Evolutionary conservation across 2,329 filamentous ascomycete genomes (phyloP), one percentile per base, ranked within the genome.

Genomic region (Trichoderma atroviride): DNA sequence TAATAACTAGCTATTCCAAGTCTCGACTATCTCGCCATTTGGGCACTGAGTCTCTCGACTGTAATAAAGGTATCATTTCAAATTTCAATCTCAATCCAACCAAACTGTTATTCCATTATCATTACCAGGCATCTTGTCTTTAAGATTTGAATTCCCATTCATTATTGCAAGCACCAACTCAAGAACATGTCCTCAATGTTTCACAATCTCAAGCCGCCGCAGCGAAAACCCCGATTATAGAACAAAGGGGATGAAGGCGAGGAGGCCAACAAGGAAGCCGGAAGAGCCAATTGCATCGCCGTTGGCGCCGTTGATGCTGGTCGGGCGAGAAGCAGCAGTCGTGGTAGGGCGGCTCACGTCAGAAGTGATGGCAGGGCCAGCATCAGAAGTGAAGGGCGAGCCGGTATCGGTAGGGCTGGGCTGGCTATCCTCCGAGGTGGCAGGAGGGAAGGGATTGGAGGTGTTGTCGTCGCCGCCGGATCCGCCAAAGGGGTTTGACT

Each of bases 171-270:
- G 16, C 9, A 22, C 29, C 22, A 16, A 4, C 10, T 19, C 6
- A 5, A 7, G 3, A 14, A 2, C 13, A 35, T 13, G 1, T 7
- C 16, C 35, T 19, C 22, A n/a, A n/a, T 37, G 5, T 37, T n/a
- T 58, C 10, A 24, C 24, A 37, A 22, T 11, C 14, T 31, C 13
- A 19, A 16, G 29, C 7, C 37, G 27, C 16, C 40, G n/a, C 16
- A 37, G 24, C 4, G 16, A 5, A 29, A 14, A 50, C 1, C 1
- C 9, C 1, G 53, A n/a, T 73, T 70, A 78, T n/a, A 77, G 71
- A 53, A 77, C 13, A 27, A 78, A 70, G 60, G 76, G 76, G 33
- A 74, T 33, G 3, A 76, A 56, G 9, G 70, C 76, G 14, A 77
- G 14, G 11, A 76, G 67, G 14, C 74, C 75, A 24, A 73, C 65